Evolutionary conservation across 75 land plant genomes (phyloP).

Genomic region (Ceratopteris richardii): DNA sequence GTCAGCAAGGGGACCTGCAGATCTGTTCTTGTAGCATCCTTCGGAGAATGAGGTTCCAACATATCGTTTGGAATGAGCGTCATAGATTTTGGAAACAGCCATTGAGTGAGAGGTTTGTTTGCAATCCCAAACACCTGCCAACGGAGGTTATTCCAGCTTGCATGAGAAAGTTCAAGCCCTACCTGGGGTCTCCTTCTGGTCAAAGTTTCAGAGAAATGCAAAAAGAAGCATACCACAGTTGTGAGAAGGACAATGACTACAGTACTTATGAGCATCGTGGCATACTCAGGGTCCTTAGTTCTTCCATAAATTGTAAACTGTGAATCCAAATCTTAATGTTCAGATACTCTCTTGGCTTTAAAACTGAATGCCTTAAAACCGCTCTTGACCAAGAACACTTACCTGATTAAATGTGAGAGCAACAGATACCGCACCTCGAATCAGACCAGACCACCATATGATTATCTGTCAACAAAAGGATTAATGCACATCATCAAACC

Average conservation of each 20-base stretch:
- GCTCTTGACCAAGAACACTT: too few species aligned
- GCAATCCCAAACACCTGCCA: constrained; percentile 48
- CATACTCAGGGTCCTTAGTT: constrained; percentile 41
- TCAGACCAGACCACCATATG: constrained; percentile 83
- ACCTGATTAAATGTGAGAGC: constrained; percentile 75
- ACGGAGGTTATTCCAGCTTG: too few species aligned
- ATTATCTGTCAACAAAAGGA: constrained; percentile 28
- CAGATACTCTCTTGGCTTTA: background rate
- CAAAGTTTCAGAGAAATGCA: too few species aligned
- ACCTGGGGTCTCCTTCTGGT: too few species aligned
- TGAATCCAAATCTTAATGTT: constrained; percentile 2
- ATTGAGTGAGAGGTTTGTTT: constrained; percentile 46
- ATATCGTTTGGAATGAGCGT: background rate
- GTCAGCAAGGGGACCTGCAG: constrained; percentile 35
- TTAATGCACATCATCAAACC: background rate
- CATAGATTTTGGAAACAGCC: constrained; percentile 28
- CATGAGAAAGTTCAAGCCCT: too few species aligned
- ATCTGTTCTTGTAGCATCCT: constrained; percentile 24
- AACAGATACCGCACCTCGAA: constrained; percentile 76
- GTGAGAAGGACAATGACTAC: constrained; percentile 50
- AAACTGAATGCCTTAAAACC: background rate
- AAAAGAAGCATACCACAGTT: constrained; percentile 35
- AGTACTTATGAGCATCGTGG: constrained; percentile 61
- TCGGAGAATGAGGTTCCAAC: constrained; percentile 17
- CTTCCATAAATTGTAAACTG: constrained; percentile 55